Evolutionary conservation across 805 yeast genomes (phyloP), one percentile per base, ranked within the genome.

Genomic region (Ogataea ramenticola): DNA sequence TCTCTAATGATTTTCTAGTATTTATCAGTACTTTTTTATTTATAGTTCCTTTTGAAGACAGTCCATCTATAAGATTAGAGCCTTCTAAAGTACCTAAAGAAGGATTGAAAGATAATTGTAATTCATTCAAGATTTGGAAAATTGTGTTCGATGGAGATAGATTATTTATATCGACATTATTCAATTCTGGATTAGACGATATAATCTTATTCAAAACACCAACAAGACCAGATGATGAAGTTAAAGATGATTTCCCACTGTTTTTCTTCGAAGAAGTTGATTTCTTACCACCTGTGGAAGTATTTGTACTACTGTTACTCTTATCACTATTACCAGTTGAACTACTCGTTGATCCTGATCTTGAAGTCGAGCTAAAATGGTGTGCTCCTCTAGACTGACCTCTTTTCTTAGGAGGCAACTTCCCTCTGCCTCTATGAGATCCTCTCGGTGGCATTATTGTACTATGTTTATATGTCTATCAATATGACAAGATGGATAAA

Each of bases 51-150:
- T 75, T 69, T 31, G 47, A 48, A 45, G 52, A 51, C 8, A 36
- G 15, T 5, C 30, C 30, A 15, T 24, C 26, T 3, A 27, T 37
- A 21, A 37, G 26, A 1, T 72, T 63, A 0, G 76, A 66, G 0
- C 90, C 90, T 50, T 73, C 80, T 21, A 83, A 60, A 42, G 76
- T 60, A 1, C 89, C 89, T 16, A 74, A 66, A 34, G 77, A 74
- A 4, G 74, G 65, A 52, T 82, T 86, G 54, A 77, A 82, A 1
- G 75, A 63, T 43, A 83, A 58, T 39, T 71, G 67, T 33, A 81
- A 60, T 49, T 75, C 77, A 39, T 65, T 64, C 43, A 82, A 62
- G 14, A 83, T 72, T 43, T 75, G 74, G 26, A 71, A 71, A 42
- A 83, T 47, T 3, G 71, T 63, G 24, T 58, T 51, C 1, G 74